A percentile compares a stretch with the other conserved stretches of the same genome.
These are phyloP conservation scores for Tetrapisispora nanseiensis DNA, from an alignment of 805 yeast species.

Conservation along the genomic window DNA sequence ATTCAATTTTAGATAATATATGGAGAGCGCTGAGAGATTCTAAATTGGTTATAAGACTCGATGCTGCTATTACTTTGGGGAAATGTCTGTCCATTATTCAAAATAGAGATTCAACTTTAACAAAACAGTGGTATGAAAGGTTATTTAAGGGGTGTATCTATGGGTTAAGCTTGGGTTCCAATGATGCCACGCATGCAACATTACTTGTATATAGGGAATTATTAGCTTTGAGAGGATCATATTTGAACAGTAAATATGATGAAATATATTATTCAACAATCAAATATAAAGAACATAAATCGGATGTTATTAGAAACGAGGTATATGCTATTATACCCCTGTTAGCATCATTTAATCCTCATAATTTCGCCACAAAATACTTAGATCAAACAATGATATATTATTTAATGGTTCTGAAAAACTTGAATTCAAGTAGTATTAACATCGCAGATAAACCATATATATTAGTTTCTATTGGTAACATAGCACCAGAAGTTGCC, in stretches of 20 bases:
- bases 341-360: slow-evolving; percentile 68
- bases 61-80: slow-evolving; percentile 73
- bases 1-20: slow-evolving; percentile 67
- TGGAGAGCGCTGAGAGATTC: slow-evolving; percentile 84
- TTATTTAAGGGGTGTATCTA: slow-evolving; percentile 58
- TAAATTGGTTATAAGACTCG: slow-evolving; percentile 63
- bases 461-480: slow-evolving; percentile 73
- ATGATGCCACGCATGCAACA: slow-evolving; percentile 81
- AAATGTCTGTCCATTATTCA: slow-evolving; percentile 71
- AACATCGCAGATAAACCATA: slow-evolving; percentile 51
- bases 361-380: slow-evolving; percentile 66
- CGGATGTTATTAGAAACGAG: slow-evolving; percentile 67
- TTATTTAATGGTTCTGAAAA: slow-evolving; percentile 68
- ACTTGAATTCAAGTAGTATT: slow-evolving; percentile 35
- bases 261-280: slow-evolving; percentile 68
- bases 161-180: slow-evolving; percentile 42
- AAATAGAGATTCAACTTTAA: slow-evolving; percentile 61
- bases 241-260: slow-evolving; percentile 61
- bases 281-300: slow-evolving; percentile 67
- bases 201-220: slow-evolving; percentile 74
- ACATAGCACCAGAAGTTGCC: slow-evolving; percentile 64
- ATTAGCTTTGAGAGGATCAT: slow-evolving; percentile 59
- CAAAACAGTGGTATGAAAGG: slow-evolving; percentile 66
- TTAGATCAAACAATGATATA: slow-evolving; percentile 70
- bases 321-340: slow-evolving; percentile 78